Percentiles rank a stretch among this genome's conserved stretches.
Conservation (phyloP, 2,329 filamentous ascomycete species). For the Claviceps humidiphila region DNA sequence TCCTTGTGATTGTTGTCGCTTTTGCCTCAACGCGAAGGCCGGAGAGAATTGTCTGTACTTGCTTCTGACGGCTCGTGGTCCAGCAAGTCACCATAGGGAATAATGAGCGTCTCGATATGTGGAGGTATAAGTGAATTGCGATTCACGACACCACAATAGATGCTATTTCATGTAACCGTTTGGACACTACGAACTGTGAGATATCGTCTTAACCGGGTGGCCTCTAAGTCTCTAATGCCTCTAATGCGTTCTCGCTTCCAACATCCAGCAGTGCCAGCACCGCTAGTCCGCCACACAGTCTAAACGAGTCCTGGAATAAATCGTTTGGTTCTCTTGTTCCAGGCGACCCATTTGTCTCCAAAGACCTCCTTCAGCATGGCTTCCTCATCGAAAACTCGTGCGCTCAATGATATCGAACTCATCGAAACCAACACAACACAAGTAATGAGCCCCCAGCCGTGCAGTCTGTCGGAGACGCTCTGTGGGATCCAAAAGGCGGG, state of each 20-base stretch:
- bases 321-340: constrained; percentile 32
- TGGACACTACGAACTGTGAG: no score
- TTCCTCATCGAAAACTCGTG: constrained; percentile 35
- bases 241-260: neutral
- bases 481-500: constrained; percentile 25
- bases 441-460: constrained; percentile 1
- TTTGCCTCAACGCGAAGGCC: neutral
- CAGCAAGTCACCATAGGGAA: no score
- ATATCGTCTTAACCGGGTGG: no score
- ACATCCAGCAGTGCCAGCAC: neutral
- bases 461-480: constrained; percentile 4
- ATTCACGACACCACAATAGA: no score
- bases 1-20: neutral
- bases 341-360: constrained; percentile 33
- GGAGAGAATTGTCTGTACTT: no score
- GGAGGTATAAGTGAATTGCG: no score
- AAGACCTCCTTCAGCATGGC: constrained; percentile 33
- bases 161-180: no score
- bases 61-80: no score
- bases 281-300: neutral
- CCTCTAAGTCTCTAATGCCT: neutral
- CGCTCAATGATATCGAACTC: neutral
- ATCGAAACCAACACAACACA: neutral
- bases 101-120: no score
- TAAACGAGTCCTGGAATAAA: constrained; percentile 27